Evolutionary conservation across 441 rosid species (phyloP).

Genomic region (Gossypium davidsonii): DNA sequence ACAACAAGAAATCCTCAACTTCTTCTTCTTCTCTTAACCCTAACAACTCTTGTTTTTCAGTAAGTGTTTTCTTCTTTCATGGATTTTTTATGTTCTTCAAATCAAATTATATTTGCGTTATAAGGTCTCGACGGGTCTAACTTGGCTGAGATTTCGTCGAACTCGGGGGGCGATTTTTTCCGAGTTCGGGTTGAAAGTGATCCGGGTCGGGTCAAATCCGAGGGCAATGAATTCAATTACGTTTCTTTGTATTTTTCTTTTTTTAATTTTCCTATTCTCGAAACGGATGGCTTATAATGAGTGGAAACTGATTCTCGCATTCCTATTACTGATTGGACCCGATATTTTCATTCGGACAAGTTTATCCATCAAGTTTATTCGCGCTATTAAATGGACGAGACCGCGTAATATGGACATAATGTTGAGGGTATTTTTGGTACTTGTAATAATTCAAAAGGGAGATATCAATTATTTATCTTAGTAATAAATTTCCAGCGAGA

Average conservation of each 20-base stretch:
- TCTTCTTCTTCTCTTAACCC: conserved; percentile 21
- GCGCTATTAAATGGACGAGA: not conserved
- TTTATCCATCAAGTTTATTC: conserved; percentile 22
- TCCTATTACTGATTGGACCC: conserved; percentile 21
- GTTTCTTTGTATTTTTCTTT: not conserved
- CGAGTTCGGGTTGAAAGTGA: conserved; percentile 19
- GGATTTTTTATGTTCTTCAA: not conserved
- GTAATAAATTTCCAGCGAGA: conserved; percentile 24
- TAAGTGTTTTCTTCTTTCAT: conserved; percentile 28
- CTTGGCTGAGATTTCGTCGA: conserved; percentile 22
- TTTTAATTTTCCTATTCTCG: not conserved
- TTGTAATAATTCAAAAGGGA: not conserved
- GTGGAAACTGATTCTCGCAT: conserved; percentile 9
- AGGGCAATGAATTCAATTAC: conserved; percentile 27
- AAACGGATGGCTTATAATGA: not conserved
- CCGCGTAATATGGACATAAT: not conserved
- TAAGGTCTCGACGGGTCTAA: not conserved
- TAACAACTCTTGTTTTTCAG: conserved; percentile 24
- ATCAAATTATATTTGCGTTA: not conserved
- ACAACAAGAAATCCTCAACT: conserved; percentile 19
- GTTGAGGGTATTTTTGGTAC: conserved; percentile 29
- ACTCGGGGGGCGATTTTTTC: conserved; percentile 20
- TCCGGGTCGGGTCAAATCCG: conserved; percentile 27
- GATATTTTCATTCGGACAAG: conserved; percentile 25
- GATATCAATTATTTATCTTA: conserved; percentile 27